Conservation (phyloP, 768 basidiomycete species). For the Phaeotremella skinneri region DNA sequence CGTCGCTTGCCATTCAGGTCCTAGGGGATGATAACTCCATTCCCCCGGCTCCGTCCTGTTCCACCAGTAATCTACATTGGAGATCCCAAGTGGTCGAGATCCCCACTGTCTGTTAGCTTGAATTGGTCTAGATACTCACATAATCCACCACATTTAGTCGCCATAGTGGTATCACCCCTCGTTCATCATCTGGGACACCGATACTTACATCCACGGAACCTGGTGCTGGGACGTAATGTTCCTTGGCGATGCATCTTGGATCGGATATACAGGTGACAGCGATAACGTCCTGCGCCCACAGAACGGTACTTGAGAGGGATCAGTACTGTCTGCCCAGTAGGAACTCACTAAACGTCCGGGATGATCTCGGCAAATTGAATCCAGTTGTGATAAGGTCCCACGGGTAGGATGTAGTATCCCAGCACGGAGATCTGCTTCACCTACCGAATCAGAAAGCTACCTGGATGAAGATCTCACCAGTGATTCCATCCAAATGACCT, state of each 20-base stretch:
- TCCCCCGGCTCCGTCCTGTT: constrained; percentile 31
- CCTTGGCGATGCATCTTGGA: constrained; percentile 42
- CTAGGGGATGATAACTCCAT: constrained; percentile 46
- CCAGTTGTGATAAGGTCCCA: constrained; percentile 43
- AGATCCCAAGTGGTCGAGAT: constrained; percentile 30
- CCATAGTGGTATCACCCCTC: constrained; percentile 48
- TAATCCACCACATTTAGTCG: constrained; percentile 42
- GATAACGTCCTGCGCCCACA: constrained; percentile 40
- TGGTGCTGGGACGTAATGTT: constrained; percentile 38
- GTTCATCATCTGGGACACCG: constrained; percentile 38
- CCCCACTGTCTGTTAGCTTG: constrained; percentile 37
- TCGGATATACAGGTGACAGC: constrained; percentile 45
- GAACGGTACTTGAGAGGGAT: constrained; percentile 20
- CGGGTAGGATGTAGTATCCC: constrained; percentile 21
- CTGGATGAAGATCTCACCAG: background rate
- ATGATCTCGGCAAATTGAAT: constrained; percentile 42
- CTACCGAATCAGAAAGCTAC: constrained; percentile 3
- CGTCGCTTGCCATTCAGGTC: constrained; percentile 46
- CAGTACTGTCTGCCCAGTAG: background rate
- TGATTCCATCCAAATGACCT: constrained; percentile 7
- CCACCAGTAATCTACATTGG: constrained; percentile 41
- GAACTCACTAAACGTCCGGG: constrained; percentile 48
- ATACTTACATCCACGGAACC: constrained; percentile 27
- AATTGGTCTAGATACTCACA: constrained; percentile 25
- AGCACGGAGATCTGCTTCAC: constrained; percentile 28